These are phyloP conservation scores for Osmozyma mogii DNA, from an alignment of 805 yeast genomes.

Conservation along the genomic window DNA sequence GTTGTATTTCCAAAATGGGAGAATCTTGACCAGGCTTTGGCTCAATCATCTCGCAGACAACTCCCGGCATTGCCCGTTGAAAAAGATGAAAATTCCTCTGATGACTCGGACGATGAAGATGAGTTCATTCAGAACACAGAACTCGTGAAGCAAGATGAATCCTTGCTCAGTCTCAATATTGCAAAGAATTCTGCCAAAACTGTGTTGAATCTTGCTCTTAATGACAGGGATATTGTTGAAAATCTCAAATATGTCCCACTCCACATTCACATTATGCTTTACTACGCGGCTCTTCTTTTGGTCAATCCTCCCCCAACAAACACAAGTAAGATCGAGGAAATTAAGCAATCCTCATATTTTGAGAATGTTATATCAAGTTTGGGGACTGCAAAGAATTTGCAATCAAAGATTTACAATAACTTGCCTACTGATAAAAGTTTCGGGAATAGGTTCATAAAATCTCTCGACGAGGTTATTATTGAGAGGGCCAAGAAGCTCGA, in stretches of 20 bases:
- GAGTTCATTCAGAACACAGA: slow-evolving; percentile 27
- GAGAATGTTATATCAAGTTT: slow-evolving; percentile 28
- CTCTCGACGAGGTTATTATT: slow-evolving; percentile 24
- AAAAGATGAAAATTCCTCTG: slow-evolving; percentile 9
- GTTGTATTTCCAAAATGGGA: slow-evolving; percentile 28
- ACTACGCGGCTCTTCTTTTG: slow-evolving; percentile 54
- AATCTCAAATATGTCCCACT: slow-evolving; percentile 59
- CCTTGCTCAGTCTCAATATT: slow-evolving; percentile 34
- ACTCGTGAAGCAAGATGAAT: slow-evolving; percentile 25
- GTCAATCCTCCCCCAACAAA: slow-evolving; percentile 39
- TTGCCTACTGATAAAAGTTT: slow-evolving; percentile 47
- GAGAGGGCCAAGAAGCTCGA: slow-evolving; percentile 18
- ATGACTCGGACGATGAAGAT: slow-evolving; percentile 4
- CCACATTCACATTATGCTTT: slow-evolving; percentile 66
- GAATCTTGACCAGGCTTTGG: slow-evolving; percentile 2
- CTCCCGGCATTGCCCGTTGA: no score
- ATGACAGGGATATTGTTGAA: slow-evolving; percentile 49
- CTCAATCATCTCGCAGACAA: no score
- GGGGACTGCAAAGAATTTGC: slow-evolving; percentile 35
- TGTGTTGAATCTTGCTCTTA: slow-evolving; percentile 48
- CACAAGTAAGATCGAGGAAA: slow-evolving; percentile 1
- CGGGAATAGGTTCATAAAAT: slow-evolving; percentile 34
- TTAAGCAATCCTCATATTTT: slow-evolving; percentile 14
- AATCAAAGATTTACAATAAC: slow-evolving; percentile 34
- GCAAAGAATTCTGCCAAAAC: slow-evolving; percentile 60